These are phyloP conservation scores for Sugiyamaella grinbergsii DNA, from an alignment of 1,139 yeast species.

Conservation along the genomic window DNA sequence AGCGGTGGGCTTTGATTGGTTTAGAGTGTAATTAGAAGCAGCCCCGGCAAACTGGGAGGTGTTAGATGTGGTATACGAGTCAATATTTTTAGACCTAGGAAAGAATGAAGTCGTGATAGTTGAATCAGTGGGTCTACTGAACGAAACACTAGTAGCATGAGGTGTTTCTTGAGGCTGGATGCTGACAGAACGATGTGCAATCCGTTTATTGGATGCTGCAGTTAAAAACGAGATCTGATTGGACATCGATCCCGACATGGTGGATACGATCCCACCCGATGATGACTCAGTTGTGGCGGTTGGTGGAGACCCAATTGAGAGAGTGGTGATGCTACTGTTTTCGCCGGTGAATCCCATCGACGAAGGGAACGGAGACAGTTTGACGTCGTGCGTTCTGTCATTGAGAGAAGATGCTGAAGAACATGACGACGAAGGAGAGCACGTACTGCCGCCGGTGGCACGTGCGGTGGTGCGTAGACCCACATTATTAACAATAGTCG, in stretches of 20 bases:
- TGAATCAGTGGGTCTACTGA: neutral
- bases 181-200: conserved; percentile 7
- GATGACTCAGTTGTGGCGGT: neutral
- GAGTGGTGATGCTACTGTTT: neutral
- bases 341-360: neutral
- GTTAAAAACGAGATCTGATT: no score
- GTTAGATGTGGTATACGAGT: neutral
- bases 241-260: neutral
- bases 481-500: neutral
- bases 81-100: neutral
- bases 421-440: neutral
- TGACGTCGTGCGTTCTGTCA: neutral
- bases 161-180: neutral
- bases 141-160: neutral
- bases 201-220: neutral
- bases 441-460: neutral
- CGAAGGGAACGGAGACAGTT: neutral
- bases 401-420: neutral
- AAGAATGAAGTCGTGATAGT: neutral
- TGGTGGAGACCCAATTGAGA: neutral
- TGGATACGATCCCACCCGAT: neutral
- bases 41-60: neutral
- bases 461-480: neutral
- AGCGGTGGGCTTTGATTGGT: no score
- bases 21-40: neutral